A percentile compares a stretch with the other conserved stretches of the same genome.
Evolutionary conservation across 495 filamentous ascomycete species (phyloP).

Genomic region (Halenospora varia): DNA sequence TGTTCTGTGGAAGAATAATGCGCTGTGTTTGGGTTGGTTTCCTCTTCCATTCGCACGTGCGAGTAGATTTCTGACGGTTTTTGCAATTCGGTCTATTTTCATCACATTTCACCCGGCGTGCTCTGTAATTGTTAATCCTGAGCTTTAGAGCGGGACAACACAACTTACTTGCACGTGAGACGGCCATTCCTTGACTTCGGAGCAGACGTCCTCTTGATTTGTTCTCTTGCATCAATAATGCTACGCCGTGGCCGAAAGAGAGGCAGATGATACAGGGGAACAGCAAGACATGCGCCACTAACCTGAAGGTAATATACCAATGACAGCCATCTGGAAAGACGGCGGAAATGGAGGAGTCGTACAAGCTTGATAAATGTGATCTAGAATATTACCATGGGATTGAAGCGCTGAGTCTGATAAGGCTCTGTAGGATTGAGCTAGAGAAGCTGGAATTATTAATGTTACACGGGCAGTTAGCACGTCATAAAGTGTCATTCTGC

Average conservation of each 20-base stretch:
- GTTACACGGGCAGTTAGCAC: too few species aligned
- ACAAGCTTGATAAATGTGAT: too few species aligned
- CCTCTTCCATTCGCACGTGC: slow-evolving; percentile 9
- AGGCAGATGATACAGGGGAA: not conserved
- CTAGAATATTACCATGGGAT: too few species aligned
- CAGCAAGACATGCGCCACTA: not conserved
- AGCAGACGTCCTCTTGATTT: slow-evolving; percentile 4
- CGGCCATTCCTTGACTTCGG: slow-evolving; percentile 10
- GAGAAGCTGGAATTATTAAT: too few species aligned
- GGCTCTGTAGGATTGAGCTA: too few species aligned
- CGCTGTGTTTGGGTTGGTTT: not conserved
- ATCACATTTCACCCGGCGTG: slow-evolving; percentile 6
- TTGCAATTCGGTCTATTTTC: slow-evolving; percentile 7
- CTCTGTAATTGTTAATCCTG: not conserved
- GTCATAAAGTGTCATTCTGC: too few species aligned
- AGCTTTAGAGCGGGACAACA: not conserved
- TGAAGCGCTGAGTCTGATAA: too few species aligned
- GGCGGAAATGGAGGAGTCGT: too few species aligned
- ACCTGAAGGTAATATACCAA: too few species aligned
- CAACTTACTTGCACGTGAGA: slow-evolving; percentile 15
- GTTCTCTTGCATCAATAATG: not conserved
- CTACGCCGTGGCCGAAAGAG: not conserved
- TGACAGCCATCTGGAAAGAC: too few species aligned
- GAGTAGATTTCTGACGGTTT: not conserved
- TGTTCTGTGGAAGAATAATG: slow-evolving; percentile 3